Percentiles rank a stretch among this genome's conserved stretches.
Conservation (phyloP, 805 yeast species). For the Komagataella populi region DNA sequence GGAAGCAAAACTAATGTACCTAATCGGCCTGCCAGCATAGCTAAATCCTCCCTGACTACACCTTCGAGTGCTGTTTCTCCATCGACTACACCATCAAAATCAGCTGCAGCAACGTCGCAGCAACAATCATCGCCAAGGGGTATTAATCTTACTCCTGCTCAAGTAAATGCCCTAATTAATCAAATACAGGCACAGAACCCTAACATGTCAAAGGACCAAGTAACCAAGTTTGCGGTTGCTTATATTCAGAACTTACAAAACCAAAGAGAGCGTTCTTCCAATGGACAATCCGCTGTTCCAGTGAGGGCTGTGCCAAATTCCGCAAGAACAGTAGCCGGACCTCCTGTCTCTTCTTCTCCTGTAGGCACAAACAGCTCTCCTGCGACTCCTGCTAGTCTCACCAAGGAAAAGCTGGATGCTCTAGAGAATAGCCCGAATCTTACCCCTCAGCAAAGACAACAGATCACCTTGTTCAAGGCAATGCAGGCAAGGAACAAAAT, state of each 20-base stretch:
- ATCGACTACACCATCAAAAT: not conserved
- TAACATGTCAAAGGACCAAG: conserved; percentile 45
- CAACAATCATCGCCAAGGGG: conserved; percentile 2
- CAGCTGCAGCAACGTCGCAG: not conserved
- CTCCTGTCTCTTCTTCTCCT: not conserved
- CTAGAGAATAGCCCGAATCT: conserved; percentile 21
- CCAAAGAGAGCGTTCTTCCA: conserved; percentile 11
- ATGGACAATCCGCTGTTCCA: not conserved
- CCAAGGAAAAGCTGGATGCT: conserved; percentile 14
- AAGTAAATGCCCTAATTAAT: conserved; percentile 50
- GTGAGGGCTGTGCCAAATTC: conserved; percentile 10
- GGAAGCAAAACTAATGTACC: conserved; percentile 3
- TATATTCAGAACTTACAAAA: conserved; percentile 40
- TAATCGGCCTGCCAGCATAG: not conserved
- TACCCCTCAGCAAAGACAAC: conserved; percentile 30
- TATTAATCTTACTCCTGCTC: conserved; percentile 37
- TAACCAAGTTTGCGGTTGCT: conserved; percentile 51
- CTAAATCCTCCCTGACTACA: not conserved
- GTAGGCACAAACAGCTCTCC: conserved; percentile 1
- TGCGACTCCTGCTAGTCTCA: conserved; percentile 6
- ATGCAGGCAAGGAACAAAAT: not conserved
- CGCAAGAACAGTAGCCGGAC: conserved; percentile 4
- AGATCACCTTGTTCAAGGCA: conserved; percentile 23
- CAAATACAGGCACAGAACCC: conserved; percentile 60
- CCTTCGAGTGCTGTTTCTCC: conserved; percentile 1